Evolutionary conservation across 163 green algal species (phyloP).

Genomic region (Chlamydomonas reinhardtii): DNA sequence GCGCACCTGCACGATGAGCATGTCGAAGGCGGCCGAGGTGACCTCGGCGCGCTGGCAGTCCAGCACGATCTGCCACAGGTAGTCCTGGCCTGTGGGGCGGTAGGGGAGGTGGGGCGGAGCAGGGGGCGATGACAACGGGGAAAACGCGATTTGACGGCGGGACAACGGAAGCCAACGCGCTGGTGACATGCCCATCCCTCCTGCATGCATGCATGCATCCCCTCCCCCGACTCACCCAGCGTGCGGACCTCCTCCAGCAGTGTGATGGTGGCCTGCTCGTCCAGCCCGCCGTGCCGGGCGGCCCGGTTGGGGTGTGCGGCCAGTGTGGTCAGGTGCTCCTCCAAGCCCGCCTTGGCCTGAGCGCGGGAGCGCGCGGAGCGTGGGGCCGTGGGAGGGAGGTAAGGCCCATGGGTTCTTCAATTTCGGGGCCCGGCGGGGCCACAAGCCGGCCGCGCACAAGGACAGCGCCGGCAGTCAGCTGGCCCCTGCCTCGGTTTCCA

Average conservation of each 20-base stretch:
- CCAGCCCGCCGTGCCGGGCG: neutral
- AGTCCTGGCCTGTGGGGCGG: slow-evolving; percentile 40
- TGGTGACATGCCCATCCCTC: too few relatives aligned
- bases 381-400: neutral
- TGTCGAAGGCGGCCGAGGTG: neutral
- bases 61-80: slow-evolving; percentile 57
- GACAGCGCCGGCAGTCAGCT: too few relatives aligned
- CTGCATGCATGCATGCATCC: too few relatives aligned
- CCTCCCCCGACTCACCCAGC: slow-evolving; percentile 25
- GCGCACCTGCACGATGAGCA: slow-evolving; percentile 42
- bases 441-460: too few relatives aligned
- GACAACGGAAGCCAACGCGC: too few relatives aligned
- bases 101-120: neutral
- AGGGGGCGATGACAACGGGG: neutral
- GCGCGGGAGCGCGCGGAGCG: neutral
- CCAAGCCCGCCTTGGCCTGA: slow-evolving; percentile 1
- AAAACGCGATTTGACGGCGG: too few relatives aligned
- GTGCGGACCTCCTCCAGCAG: slow-evolving; percentile 33
- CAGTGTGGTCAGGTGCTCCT: neutral
- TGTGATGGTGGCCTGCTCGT: neutral
- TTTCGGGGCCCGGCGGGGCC: too few relatives aligned
- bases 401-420: too few relatives aligned
- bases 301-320: neutral
- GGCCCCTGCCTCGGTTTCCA: too few relatives aligned
- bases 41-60: slow-evolving; percentile 44